phyloP scores from a whole-genome alignment of 306 rosid genomes.

The Trifolium dubium region DNA sequence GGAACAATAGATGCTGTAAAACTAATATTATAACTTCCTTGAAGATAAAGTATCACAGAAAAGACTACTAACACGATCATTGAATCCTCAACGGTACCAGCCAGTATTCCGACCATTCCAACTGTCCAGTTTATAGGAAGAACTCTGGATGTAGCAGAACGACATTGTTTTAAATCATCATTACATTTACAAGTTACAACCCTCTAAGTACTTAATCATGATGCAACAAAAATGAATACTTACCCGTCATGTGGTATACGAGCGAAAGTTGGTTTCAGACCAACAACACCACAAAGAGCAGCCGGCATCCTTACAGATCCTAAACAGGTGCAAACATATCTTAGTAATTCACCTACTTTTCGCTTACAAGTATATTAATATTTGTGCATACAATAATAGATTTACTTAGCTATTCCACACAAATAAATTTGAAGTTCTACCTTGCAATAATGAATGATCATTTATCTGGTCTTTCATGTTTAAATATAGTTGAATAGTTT shows the following conservation, averaged over 20 bases:
- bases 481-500: too few species aligned
- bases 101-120: constrained; percentile 94
- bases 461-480: constrained; percentile 16
- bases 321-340: constrained; percentile 44
- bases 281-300: constrained; percentile 90
- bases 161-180: constrained; percentile 30
- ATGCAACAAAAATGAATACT: constrained; percentile 35
- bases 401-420: background rate
- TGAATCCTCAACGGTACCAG: constrained; percentile 85
- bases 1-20: constrained; percentile 33
- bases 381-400: constrained; percentile 13
- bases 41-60: constrained; percentile 25
- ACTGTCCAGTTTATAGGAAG: constrained; percentile 95
- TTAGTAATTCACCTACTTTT: constrained; percentile 22
- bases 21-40: constrained; percentile 28
- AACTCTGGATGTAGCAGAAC: constrained; percentile 62
- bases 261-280: constrained; percentile 86
- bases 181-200: background rate
- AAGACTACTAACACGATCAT: constrained; percentile 66
- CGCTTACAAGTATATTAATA: background rate
- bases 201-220: constrained; percentile 27
- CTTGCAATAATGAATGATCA: constrained; percentile 22
- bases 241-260: constrained; percentile 88
- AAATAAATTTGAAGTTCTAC: constrained; percentile 23
- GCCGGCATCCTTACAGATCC: constrained; percentile 99